Percentiles rank a stretch among this genome's conserved stretches.
Conservation (phyloP, 148 eudicot genomes). For the Polygonum maritimum region DNA sequence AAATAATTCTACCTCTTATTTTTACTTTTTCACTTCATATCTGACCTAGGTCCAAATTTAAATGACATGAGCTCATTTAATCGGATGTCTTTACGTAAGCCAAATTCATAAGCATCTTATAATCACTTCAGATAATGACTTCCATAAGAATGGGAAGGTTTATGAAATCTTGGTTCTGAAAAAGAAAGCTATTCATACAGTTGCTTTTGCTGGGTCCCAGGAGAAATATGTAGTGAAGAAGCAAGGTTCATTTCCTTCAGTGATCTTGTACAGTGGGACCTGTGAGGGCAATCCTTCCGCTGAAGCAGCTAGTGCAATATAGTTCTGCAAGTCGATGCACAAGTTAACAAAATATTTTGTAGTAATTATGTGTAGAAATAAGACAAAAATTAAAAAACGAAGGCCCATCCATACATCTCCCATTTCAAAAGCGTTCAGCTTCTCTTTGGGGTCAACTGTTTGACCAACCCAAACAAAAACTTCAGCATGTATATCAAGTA, state of each 20-base stretch:
- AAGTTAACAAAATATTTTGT: neutral
- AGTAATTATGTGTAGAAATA: neutral
- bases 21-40: neutral
- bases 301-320: slow-evolving; percentile 62
- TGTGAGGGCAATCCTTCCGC: slow-evolving; percentile 67
- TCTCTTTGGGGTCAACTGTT: slow-evolving; percentile 74
- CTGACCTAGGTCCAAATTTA: neutral
- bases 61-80: neutral
- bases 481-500: slow-evolving; percentile 92
- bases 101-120: neutral
- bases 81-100: no score
- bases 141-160: neutral
- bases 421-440: slow-evolving; percentile 77
- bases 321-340: slow-evolving; percentile 50
- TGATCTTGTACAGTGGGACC: slow-evolving; percentile 75
- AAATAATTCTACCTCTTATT: neutral
- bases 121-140: neutral
- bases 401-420: slow-evolving; percentile 52
- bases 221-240: slow-evolving; percentile 92
- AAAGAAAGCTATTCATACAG: slow-evolving; percentile 36
- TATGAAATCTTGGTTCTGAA: neutral
- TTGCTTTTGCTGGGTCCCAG: slow-evolving; percentile 94
- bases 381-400: neutral
- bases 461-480: slow-evolving; percentile 98
- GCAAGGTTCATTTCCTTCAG: slow-evolving; percentile 95